Evolutionary conservation across 768 basidiomycete species (phyloP), one percentile per base, ranked within the genome.

Genomic region (Kwoniella europaea): DNA sequence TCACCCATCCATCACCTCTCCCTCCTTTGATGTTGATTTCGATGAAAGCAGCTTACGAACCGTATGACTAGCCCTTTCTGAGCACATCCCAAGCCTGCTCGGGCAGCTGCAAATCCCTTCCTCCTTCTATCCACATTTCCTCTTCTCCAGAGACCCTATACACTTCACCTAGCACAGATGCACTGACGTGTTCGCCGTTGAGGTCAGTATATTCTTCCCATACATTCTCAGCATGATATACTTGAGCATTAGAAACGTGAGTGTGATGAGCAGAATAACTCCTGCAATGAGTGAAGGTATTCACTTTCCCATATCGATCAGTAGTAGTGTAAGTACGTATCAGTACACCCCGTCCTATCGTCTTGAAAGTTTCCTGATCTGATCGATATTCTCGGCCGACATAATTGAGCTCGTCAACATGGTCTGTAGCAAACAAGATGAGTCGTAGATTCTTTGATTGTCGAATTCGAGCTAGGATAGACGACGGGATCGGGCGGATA

Each of bases 151-250:
- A 12, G 0, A n/a, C 20, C 4, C 12, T 7, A 55, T 55, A 24
- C 54, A 55, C 24, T 12, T 55, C 20, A n/a, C 54, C 54, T n/a
- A 55, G 20, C 10, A 24, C 20, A 15, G 57, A n/a, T 0, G 65
- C 69, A 15, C 65, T 53, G 10, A 74, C 44, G 20, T 12, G 2
- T 2, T 42, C 2, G 4, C 72, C 72, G 9, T 54, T 13, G 44
- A 57, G 71, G 46, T 74, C 69, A 10, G 63, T 65, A 55, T 68
- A 62, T 44, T 74, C 73, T 53, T 65, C 69, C 73, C 69, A 71
- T 5, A 74, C 67, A 4, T 64, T n/a, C 27, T 68, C n/a, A 5
- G 60, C 29, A 9, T 65, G 64, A 55, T 63, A 57, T 2, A 54
- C 22, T 3, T 43, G 13, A 15, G 46, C 24, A 13, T 59, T 35